These are phyloP conservation scores for Sporothrix phasma DNA, from an alignment of 2,329 filamentous ascomycete genomes.

Conservation along the genomic window DNA sequence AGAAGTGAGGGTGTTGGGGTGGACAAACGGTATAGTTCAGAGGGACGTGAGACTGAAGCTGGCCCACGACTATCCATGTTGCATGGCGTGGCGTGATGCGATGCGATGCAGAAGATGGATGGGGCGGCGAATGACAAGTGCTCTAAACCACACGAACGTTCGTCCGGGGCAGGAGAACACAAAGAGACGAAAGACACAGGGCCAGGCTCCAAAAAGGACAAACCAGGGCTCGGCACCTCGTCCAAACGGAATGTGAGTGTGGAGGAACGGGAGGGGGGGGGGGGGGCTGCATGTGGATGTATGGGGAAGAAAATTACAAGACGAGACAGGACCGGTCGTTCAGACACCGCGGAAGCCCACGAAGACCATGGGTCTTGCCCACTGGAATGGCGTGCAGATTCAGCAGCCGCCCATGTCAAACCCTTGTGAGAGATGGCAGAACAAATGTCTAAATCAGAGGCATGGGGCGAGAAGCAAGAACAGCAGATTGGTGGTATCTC, in stretches of 20 bases:
- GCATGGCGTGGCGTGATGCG: neutral
- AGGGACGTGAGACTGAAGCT: neutral
- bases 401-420: slow-evolving; percentile 9
- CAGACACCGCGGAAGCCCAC: neutral
- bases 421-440: neutral
- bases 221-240: slow-evolving; percentile 5
- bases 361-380: neutral
- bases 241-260: neutral
- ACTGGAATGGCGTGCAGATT: neutral
- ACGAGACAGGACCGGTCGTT: neutral
- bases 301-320: neutral
- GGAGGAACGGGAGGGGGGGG: neutral
- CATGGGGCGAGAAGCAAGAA: neutral
- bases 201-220: neutral
- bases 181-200: neutral
- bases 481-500: neutral
- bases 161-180: neutral
- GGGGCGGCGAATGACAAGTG: neutral
- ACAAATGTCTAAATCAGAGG: neutral
- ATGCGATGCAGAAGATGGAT: neutral
- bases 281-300: neutral
- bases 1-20: neutral
- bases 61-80: neutral
- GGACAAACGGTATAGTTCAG: slow-evolving; percentile 2
- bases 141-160: neutral